phyloP scores from a whole-genome alignment of 2,329 filamentous ascomycete genomes.

The Rosellinia necatrix region DNA sequence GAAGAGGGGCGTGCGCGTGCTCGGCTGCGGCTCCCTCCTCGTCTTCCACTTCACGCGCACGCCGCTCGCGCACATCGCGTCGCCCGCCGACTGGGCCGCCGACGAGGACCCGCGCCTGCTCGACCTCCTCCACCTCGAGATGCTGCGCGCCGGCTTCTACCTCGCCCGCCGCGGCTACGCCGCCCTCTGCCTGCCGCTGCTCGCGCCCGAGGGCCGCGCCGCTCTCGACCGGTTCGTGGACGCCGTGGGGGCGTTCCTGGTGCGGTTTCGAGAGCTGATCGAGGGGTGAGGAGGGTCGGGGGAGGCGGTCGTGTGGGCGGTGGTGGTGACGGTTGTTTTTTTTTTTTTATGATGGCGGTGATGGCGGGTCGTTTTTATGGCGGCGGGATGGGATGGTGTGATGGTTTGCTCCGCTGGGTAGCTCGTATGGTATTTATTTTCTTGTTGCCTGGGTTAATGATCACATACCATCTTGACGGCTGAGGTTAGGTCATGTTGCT shows the following conservation, averaged over 20 bases:
- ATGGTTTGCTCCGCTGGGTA: too few relatives aligned
- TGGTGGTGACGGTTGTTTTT: too few relatives aligned
- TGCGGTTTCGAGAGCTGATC: constrained; percentile 17
- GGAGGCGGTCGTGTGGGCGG: not conserved
- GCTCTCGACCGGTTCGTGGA: constrained; percentile 48
- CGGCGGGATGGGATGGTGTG: too few relatives aligned
- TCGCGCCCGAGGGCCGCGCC: constrained; percentile 36
- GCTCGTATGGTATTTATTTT: too few relatives aligned
- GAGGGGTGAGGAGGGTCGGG: not conserved
- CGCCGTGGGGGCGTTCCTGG: constrained; percentile 43
- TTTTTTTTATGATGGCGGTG: too few relatives aligned
- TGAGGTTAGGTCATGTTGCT: too few relatives aligned
- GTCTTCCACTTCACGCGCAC: constrained; percentile 37
- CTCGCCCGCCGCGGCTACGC: constrained; percentile 48
- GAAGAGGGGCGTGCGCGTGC: constrained; percentile 9
- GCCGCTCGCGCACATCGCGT: constrained; percentile 35
- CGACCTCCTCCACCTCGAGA: constrained; percentile 53
- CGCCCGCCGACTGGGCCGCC: constrained; percentile 16
- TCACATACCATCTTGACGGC: too few relatives aligned
- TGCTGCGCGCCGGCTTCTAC: constrained; percentile 51
- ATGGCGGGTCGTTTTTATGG: too few relatives aligned
- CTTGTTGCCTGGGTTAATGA: too few relatives aligned
- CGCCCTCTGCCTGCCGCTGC: constrained; percentile 47
- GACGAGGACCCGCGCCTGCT: constrained; percentile 43
- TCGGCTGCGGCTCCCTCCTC: constrained; percentile 27